These are phyloP conservation scores for Hymenoscyphus linearis DNA, from an alignment of 2,329 filamentous ascomycete species.

Conservation along the genomic window DNA sequence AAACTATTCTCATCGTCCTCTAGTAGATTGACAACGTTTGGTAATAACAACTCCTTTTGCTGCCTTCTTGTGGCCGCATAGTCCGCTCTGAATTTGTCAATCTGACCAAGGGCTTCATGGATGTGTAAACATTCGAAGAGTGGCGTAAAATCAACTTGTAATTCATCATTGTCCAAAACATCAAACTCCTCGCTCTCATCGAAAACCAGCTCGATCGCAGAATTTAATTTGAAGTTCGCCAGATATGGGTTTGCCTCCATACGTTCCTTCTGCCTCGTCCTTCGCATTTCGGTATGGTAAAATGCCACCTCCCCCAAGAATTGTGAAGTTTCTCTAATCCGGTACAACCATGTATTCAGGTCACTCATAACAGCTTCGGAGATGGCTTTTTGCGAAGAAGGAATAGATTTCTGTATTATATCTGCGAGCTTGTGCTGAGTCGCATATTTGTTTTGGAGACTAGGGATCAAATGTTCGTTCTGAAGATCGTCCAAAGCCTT, in stretches of 20 bases:
- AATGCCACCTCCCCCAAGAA: conserved; percentile 95
- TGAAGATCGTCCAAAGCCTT: conserved; percentile 93
- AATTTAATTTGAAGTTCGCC: conserved; percentile 84
- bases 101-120: conserved; percentile 87
- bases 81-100: conserved; percentile 82
- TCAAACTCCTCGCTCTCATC: conserved; percentile 96
- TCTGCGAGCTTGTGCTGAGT: conserved; percentile 93
- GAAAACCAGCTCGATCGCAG: conserved; percentile 88
- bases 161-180: conserved; percentile 88
- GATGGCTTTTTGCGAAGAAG: conserved; percentile 85
- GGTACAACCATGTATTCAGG: conserved; percentile 92
- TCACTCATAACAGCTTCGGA: conserved; percentile 97
- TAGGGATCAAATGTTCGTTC: conserved; percentile 80
- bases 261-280: conserved; percentile 76
- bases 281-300: conserved; percentile 86
- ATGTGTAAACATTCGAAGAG: conserved; percentile 95
- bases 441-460: conserved; percentile 74
- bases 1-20: conserved; percentile 84
- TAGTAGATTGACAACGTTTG: conserved; percentile 67
- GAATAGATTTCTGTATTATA: conserved; percentile 93
- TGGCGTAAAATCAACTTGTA: conserved; percentile 91
- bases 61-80: conserved; percentile 87
- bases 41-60: conserved; percentile 87
- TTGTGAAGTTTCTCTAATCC: conserved; percentile 91
- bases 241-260: conserved; percentile 71